Evolutionary conservation across 306 rosid species (phyloP), one percentile per base, ranked within the genome.

Genomic region (Pachyrhizus erosus): DNA sequence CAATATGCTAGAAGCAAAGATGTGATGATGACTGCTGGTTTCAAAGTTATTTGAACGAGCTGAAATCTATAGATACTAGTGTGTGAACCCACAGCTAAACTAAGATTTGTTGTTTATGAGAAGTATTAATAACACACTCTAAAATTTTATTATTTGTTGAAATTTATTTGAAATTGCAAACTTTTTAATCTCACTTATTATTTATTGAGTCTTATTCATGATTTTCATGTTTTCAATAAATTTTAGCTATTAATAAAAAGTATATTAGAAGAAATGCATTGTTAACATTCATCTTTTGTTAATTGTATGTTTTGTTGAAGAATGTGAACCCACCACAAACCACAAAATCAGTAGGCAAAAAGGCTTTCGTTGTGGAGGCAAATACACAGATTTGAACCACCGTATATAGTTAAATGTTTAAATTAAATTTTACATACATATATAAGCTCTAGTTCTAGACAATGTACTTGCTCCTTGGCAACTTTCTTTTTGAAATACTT

Each of bases 21-120:
- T 58, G 55, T 55, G 37, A 62, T 55, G 37, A 62, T 11, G 1
- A 75, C 23, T 18, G 45, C 49, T 33, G 84, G 48, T 64, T 77
- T 29, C 2, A 33, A 61, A 74, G 68, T 15, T 51, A n/a, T 31
- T 60, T 86, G 72, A 86, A 73, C 45, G 8, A 18, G 43, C 66
- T 31, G 61, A 27, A 68, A 48, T 80, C 31, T 14, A 17, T 10
- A 5, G 9, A 40, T 69, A 5, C 31, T 42, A 2, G 54, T 69
- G 69, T 5, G 33, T 58, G n/a, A 1, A 1, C 23, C 24, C 23
- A 17, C 9, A 1, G 8, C 21, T 49, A 54, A 54, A 54, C 13
- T 57, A 51, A 5, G 57, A 51, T 6, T 42, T 13, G 12, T 46
- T 46, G 3, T 40, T 40, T 40, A 12, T 46, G 5, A 3, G 2